Evolutionary conservation across 106 monocot species (phyloP).

Genomic region (Cymbidium sinense): DNA sequence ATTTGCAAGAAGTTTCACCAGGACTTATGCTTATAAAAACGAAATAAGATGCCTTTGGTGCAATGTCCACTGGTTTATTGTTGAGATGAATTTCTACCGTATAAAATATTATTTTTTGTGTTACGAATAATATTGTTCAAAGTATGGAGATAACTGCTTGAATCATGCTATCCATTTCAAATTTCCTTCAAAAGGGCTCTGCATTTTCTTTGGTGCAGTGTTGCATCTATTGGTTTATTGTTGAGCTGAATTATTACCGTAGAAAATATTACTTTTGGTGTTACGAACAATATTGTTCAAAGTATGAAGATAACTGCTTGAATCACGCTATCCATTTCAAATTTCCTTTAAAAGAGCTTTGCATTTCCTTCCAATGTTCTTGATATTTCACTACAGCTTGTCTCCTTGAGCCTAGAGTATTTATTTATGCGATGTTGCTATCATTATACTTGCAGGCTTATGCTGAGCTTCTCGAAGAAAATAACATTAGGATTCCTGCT

Average conservation of each 20-base stretch:
- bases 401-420: neutral
- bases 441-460: slow-evolving; percentile 55
- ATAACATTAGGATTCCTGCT: slow-evolving; percentile 67
- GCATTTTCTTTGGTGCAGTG: neutral
- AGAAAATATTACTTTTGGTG: neutral
- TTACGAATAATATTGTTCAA: neutral
- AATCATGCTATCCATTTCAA: neutral
- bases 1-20: too few species aligned
- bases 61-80: neutral
- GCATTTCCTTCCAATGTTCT: neutral
- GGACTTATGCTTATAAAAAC: neutral
- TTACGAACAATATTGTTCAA: neutral
- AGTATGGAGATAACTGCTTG: neutral
- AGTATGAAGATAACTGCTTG: neutral
- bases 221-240: neutral
- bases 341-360: neutral
- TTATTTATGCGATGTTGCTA: slow-evolving; percentile 6
- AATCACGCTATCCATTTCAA: neutral
- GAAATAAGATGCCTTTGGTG: neutral
- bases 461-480: slow-evolving; percentile 80
- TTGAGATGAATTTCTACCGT: neutral
- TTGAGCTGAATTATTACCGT: neutral
- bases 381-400: neutral
- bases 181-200: neutral
- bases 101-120: neutral